Base-by-base conservation (phyloP, 352 stramenopile genomes). In the Albugo candida region DNA sequence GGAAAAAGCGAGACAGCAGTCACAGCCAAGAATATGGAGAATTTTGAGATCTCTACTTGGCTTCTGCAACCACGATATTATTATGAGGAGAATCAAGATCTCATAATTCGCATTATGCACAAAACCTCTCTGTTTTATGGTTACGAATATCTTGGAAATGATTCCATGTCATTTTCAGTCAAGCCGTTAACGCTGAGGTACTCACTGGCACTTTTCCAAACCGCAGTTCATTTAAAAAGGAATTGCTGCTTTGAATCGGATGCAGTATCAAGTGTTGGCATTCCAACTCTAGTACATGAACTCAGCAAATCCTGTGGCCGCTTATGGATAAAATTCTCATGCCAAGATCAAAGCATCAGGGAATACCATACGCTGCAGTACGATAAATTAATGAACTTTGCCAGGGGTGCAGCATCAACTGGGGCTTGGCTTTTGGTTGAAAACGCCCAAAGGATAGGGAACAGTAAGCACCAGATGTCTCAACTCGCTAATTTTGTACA, bases 111-210 rank as follows among this genome's bases (percentile, higher is more conserved):
- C 24, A 65, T 65, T 16, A 13, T 89, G 27, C 42, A 81, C 47
- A 67, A 65, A 6, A 67, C 64, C 0, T 51, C 56, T 20, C 48
- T 86, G 18, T 46, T 56, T 11, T 85, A 85, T 24, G 76, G 76
- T 0, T 74, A 82, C 31, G 76, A 88, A 48, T 88, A 85, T 36
- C 44, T 67, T 1, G 76, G 72, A 2, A 85, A 82, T 50, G 47
- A 51, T 16, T 53, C 60, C 1, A 36, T 52, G 8, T 39, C 56
- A 8, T 51, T 81, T n/a, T 52, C 72, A 20, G 42, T 80, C 14
- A 71, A 61, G 1, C 70, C 72, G 1, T 46, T 85, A 11, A 83
- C 70, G 4, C 47, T 85, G 11, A 60, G 72, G 5, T 85, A 70
- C 31, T 81, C 68, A 36, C 67, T 81, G 17, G 46, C 63, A 1